Evolutionary conservation across 2,329 filamentous ascomycete genomes (phyloP).

Genomic region (Fusarium tricinctum): DNA sequence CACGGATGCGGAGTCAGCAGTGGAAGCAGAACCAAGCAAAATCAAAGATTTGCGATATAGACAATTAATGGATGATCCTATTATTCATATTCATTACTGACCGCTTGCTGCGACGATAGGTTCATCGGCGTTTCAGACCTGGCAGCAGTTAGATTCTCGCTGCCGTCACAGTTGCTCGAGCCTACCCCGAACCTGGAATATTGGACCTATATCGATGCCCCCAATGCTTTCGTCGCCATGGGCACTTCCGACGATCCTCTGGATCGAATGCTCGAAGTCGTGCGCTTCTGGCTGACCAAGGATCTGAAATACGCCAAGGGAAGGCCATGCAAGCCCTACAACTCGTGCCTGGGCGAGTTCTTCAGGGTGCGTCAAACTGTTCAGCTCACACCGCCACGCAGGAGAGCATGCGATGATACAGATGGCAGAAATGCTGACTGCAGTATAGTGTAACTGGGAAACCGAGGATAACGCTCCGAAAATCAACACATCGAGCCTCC

Average conservation of each 20-base stretch:
- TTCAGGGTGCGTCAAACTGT: slow-evolving; percentile 78
- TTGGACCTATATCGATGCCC: slow-evolving; percentile 97
- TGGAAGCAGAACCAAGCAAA: slow-evolving; percentile 24
- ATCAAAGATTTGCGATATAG: slow-evolving; percentile 14
- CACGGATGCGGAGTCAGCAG: slow-evolving; percentile 30
- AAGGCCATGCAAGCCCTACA: slow-evolving; percentile 99
- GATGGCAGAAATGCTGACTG: slow-evolving; percentile 32
- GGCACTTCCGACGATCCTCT: slow-evolving; percentile 92
- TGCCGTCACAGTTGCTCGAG: slow-evolving; percentile 95
- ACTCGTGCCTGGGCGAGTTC: slow-evolving; percentile 96
- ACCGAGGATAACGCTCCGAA: slow-evolving; percentile 82
- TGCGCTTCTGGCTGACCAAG: slow-evolving; percentile 99
- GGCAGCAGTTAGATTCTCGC: slow-evolving; percentile 93
- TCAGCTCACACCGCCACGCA: background rate
- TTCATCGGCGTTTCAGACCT: slow-evolving; percentile 98
- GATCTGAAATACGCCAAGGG: slow-evolving; percentile 99
- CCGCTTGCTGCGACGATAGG: slow-evolving; percentile 61
- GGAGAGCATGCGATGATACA: slow-evolving; percentile 4
- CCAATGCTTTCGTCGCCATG: slow-evolving; percentile 86
- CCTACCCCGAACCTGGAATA: slow-evolving; percentile 98
- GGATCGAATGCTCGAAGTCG: slow-evolving; percentile 92
- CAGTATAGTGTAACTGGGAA: slow-evolving; percentile 89
- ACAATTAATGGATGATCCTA: slow-evolving; percentile 11
- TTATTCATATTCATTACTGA: slow-evolving; percentile 47
- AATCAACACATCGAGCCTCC: slow-evolving; percentile 66